phyloP scores from a whole-genome alignment of 106 monocot species.

The Dendrobium huoshanense region DNA sequence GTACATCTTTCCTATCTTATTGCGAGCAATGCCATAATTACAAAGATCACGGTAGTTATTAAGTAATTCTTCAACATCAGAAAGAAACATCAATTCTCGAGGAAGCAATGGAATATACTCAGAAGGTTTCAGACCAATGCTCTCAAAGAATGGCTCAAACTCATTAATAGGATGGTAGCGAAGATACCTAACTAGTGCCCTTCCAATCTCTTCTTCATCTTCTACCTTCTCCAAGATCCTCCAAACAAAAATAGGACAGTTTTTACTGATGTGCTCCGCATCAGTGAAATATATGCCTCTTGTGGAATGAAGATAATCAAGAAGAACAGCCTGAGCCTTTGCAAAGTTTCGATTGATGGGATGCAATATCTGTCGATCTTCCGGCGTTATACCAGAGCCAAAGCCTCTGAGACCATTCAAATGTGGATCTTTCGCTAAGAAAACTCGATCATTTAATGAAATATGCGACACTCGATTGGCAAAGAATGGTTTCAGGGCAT shows the following conservation, averaged over 20 bases:
- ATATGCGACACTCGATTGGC: neutral
- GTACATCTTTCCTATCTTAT: conserved; percentile 75
- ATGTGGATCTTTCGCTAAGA: neutral
- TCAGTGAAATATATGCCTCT: conserved; percentile 42
- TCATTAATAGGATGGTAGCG: conserved; percentile 76
- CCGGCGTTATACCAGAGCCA: neutral
- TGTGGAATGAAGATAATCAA: conserved; percentile 64
- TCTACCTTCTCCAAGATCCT: conserved; percentile 43
- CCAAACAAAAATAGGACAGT: conserved; percentile 37
- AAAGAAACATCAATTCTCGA: conserved; percentile 49
- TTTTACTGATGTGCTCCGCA: conserved; percentile 54
- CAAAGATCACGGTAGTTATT: conserved; percentile 62
- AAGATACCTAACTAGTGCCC: conserved; percentile 34
- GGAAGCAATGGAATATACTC: conserved; percentile 48
- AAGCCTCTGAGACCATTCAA: conserved; percentile 1
- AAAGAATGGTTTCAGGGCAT: neutral
- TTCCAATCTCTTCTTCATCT: conserved; percentile 23
- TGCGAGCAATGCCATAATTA: conserved; percentile 62
- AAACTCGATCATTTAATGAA: neutral
- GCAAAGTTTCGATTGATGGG: neutral
- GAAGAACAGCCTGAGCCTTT: conserved; percentile 41
- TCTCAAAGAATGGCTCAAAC: conserved; percentile 89
- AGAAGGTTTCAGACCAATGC: conserved; percentile 56
- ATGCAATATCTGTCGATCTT: neutral
- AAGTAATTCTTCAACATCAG: conserved; percentile 42